phyloP scores from a whole-genome alignment of 2,329 filamentous ascomycete species.

The Colletotrichum eremochloae region DNA sequence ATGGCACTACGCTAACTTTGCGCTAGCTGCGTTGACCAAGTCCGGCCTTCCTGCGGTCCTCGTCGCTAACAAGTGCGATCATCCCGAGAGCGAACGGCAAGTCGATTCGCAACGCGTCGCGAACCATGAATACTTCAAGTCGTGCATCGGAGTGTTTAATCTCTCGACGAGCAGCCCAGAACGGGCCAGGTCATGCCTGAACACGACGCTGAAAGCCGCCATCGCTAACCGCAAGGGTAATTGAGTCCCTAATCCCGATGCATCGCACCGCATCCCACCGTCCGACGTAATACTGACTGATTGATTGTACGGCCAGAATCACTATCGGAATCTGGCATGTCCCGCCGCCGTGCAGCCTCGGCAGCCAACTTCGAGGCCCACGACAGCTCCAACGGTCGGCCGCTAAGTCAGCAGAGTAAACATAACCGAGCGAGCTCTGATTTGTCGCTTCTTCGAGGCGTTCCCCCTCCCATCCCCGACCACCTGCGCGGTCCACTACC shows the following conservation, averaged over 20 bases:
- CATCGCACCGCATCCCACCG: conserved; percentile 6
- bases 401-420: conserved; percentile 72
- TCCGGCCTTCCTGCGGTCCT: conserved; percentile 82
- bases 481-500: conserved; percentile 50
- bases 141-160: conserved; percentile 79
- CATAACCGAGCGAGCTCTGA: conserved; percentile 81
- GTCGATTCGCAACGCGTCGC: conserved; percentile 77
- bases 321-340: conserved; percentile 55
- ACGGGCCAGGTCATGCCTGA: conserved; percentile 81
- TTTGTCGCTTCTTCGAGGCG: conserved; percentile 70
- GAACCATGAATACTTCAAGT: conserved; percentile 73
- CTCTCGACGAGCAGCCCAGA: conserved; percentile 79
- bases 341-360: conserved; percentile 71
- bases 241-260: conserved; percentile 48
- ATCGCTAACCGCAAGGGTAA: conserved; percentile 78
- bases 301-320: conserved; percentile 33
- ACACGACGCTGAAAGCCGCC: conserved; percentile 79
- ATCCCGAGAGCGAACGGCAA: conserved; percentile 76
- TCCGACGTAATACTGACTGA: conserved; percentile 34
- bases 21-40: conserved; percentile 78
- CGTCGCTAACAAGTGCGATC: conserved; percentile 92
- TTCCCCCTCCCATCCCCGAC: conserved; percentile 61
- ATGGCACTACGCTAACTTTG: conserved; percentile 45
- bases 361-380: conserved; percentile 72
- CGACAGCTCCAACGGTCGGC: conserved; percentile 63